phyloP scores from a whole-genome alignment of 2,329 filamentous ascomycete species.

The Aspergillus ochraceus region DNA sequence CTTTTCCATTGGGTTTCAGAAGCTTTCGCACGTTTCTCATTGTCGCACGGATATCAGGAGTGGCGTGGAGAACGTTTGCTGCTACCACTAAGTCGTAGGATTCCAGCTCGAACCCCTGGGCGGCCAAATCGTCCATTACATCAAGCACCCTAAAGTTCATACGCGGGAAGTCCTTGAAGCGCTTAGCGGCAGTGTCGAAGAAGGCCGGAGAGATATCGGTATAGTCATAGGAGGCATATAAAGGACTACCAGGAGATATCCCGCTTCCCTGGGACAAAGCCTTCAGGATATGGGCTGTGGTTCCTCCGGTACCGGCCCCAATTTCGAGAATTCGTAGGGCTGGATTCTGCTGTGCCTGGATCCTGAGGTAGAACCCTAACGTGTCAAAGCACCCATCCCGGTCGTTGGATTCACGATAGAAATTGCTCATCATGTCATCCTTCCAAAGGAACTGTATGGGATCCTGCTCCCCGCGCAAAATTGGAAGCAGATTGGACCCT shows the following conservation, averaged over 20 bases:
- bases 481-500: neutral
- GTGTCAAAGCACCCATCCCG: neutral
- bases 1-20: neutral
- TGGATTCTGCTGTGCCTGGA: neutral
- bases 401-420: neutral
- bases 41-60: neutral
- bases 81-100: conserved; percentile 1
- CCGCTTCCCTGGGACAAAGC: neutral
- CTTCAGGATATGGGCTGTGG: neutral
- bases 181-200: neutral
- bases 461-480: neutral
- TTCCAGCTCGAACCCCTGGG: neutral
- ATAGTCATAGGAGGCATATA: neutral
- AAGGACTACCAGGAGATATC: neutral
- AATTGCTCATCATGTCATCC: neutral
- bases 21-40: neutral
- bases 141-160: neutral
- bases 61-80: neutral
- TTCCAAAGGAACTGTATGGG: neutral
- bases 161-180: neutral
- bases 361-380: neutral
- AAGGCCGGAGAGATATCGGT: conserved; percentile 1
- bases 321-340: neutral
- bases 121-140: neutral
- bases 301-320: neutral